Conservation (phyloP, 495 filamentous ascomycete genomes). For the Penicillium soppii region DNA sequence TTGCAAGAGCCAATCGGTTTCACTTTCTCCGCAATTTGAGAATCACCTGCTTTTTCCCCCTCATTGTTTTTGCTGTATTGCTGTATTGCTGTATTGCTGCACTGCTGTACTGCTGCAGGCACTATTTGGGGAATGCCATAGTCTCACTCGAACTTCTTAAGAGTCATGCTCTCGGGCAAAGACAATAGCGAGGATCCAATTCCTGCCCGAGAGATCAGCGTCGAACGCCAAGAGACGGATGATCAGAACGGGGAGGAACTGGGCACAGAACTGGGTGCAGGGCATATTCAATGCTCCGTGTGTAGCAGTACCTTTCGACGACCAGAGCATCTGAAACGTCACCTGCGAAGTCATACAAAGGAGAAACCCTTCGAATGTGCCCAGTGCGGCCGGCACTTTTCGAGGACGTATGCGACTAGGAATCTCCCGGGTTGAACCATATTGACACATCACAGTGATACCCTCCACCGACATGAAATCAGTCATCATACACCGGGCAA, state of each 20-base stretch:
- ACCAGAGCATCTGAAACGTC: constrained; percentile 70
- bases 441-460: constrained; percentile 39
- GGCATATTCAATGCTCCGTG: constrained; percentile 44
- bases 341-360: constrained; percentile 69
- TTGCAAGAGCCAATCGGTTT: constrained; percentile 8
- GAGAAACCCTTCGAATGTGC: constrained; percentile 69
- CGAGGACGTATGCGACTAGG: constrained; percentile 45
- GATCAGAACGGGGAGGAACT: constrained; percentile 20
- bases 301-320: constrained; percentile 62
- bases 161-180: constrained; percentile 35
- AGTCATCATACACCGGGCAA: constrained; percentile 46
- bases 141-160: constrained; percentile 9
- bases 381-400: constrained; percentile 67
- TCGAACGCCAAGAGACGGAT: constrained; percentile 4
- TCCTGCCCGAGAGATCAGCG: constrained; percentile 4
- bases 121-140: constrained; percentile 18
- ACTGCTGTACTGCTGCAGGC: constrained; percentile 3
- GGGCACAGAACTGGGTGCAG: constrained; percentile 17
- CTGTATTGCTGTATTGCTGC: too few relatives aligned
- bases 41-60: constrained; percentile 8
- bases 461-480: constrained; percentile 55
- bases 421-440: neutral
- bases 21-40: constrained; percentile 11
- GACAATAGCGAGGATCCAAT: constrained; percentile 23
- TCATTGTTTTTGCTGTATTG: constrained; percentile 8